Conservation (phyloP, 495 filamentous ascomycete species). For the Penicillium waksmanii region DNA sequence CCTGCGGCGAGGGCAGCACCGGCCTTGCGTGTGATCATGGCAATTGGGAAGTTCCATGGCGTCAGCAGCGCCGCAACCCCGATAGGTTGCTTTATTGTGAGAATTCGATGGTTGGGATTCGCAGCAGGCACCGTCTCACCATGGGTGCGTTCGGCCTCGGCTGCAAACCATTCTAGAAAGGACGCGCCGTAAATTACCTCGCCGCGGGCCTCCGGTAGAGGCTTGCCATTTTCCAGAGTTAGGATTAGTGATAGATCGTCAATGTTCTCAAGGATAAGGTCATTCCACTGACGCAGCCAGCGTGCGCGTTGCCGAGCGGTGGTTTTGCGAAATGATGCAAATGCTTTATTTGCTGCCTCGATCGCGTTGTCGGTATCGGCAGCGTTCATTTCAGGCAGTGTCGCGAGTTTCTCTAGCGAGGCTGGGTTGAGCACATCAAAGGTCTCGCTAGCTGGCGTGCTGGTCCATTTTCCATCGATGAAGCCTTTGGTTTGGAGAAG, state of each 20-base stretch:
- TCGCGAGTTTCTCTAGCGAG: background rate
- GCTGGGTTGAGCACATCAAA: background rate
- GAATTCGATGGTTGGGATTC: constrained; percentile 16
- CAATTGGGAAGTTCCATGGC: constrained; percentile 49
- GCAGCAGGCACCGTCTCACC: constrained; percentile 40
- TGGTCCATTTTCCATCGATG: background rate
- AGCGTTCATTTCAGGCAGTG: background rate
- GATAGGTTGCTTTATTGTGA: constrained; percentile 37
- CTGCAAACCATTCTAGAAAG: constrained; percentile 56
- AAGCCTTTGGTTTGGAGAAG: background rate
- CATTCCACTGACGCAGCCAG: background rate
- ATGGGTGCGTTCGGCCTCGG: constrained; percentile 61
- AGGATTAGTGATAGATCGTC: constrained; percentile 32
- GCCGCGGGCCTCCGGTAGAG: constrained; percentile 46
- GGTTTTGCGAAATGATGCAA: background rate
- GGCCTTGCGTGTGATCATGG: constrained; percentile 41
- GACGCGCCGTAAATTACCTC: constrained; percentile 52
- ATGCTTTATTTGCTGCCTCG: background rate
- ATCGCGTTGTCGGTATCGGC: background rate
- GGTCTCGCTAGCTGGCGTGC: background rate
- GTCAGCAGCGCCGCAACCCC: constrained; percentile 41
- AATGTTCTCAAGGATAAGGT: background rate
- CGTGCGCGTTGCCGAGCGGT: background rate
- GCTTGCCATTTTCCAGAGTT: constrained; percentile 55
- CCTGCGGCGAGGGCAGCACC: constrained; percentile 42